phyloP scores from a whole-genome alignment of 2,329 filamentous ascomycete genomes.

The Pestalotiopsis sp. region DNA sequence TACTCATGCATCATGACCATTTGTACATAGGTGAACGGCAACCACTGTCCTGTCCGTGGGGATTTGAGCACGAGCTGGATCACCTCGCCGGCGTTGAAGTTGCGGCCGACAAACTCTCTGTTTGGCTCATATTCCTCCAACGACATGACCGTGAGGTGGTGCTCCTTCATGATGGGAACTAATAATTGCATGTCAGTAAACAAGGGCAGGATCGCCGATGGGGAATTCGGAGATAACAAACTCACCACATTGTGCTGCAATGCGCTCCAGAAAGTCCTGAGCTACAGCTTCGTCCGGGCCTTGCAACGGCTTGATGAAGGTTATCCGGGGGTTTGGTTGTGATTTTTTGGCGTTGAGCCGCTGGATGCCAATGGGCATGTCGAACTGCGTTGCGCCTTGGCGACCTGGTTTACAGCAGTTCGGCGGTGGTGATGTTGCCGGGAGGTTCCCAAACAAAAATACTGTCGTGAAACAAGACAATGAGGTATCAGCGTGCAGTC shows the following conservation, averaged over 20 bases:
- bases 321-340: slow-evolving; percentile 76
- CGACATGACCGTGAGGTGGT: slow-evolving; percentile 66
- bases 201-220: neutral
- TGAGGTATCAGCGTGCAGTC: neutral
- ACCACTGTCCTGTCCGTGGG: slow-evolving; percentile 66
- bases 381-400: slow-evolving; percentile 13
- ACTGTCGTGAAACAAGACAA: neutral
- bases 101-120: slow-evolving; percentile 80
- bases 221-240: slow-evolving; percentile 5
- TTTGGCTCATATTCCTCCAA: slow-evolving; percentile 85
- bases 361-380: slow-evolving; percentile 78
- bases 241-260: slow-evolving; percentile 77
- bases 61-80: slow-evolving; percentile 82
- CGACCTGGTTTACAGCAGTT: no score
- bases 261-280: slow-evolving; percentile 73
- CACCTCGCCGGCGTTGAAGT: slow-evolving; percentile 88
- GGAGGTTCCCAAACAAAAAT: neutral
- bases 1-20: slow-evolving; percentile 95
- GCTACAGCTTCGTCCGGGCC: slow-evolving; percentile 65
- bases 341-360: slow-evolving; percentile 75
- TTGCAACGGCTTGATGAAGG: slow-evolving; percentile 81
- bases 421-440: no score
- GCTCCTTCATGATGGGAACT: slow-evolving; percentile 71
- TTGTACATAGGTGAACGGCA: slow-evolving; percentile 82
- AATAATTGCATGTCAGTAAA: neutral